phyloP scores from a whole-genome alignment of 2,329 filamentous ascomycete species.

The Fusarium humuli region DNA sequence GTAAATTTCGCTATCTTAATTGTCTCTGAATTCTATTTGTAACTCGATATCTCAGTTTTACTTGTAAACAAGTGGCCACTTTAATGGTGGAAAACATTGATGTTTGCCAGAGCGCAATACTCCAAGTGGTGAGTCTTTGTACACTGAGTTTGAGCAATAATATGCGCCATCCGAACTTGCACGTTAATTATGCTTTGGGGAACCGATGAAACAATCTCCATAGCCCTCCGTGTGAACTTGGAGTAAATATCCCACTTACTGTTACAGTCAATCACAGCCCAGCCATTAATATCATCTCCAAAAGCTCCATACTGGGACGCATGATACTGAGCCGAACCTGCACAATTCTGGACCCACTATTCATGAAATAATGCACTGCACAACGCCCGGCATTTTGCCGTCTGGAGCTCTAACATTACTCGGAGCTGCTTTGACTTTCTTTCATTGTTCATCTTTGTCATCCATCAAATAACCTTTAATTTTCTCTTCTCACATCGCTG shows the following conservation, averaged over 20 bases:
- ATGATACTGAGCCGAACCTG: background rate
- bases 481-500: slow-evolving; percentile 6
- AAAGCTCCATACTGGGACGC: background rate
- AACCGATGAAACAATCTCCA: too few species aligned
- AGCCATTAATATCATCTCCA: background rate
- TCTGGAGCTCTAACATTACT: slow-evolving; percentile 31
- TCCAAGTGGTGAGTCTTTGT: background rate
- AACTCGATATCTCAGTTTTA: rapidly evolving
- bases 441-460: slow-evolving; percentile 37
- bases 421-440: slow-evolving; percentile 20
- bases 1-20: background rate
- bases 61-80: background rate
- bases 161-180: background rate
- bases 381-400: slow-evolving; percentile 39
- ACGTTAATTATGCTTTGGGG: background rate
- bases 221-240: background rate
- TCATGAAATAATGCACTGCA: slow-evolving; percentile 18
- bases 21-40: background rate
- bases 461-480: slow-evolving; percentile 31
- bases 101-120: rapidly evolving
- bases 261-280: background rate
- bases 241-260: background rate
- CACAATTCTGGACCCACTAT: slow-evolving; percentile 19
- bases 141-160: rapidly evolving
- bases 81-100: background rate